Conservation (phyloP, 2,329 filamentous ascomycete genomes). For the Sporothrix curviconia region DNA sequence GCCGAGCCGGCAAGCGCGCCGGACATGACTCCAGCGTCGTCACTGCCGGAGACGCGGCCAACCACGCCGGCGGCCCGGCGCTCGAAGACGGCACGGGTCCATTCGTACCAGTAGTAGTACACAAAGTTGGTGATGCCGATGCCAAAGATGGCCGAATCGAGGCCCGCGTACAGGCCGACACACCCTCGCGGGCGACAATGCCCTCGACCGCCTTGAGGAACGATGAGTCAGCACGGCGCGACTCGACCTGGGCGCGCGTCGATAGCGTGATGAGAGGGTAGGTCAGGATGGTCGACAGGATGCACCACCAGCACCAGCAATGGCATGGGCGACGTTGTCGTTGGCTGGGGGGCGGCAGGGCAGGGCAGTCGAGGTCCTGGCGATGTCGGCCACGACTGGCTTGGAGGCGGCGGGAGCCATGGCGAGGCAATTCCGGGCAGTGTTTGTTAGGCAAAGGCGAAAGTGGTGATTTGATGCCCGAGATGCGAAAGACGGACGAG, state of each 20-base stretch:
- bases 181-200: conserved; percentile 87
- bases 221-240: conserved; percentile 79
- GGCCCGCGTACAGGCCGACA: conserved; percentile 81
- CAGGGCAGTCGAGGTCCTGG: conserved; percentile 31
- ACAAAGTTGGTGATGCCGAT: conserved; percentile 99
- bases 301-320: conserved; percentile 85
- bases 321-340: conserved; percentile 93
- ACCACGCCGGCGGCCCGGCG: conserved; percentile 57
- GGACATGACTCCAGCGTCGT: conserved; percentile 89
- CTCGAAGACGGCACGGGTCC: conserved; percentile 83
- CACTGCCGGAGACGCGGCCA: conserved; percentile 64
- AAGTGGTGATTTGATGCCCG: not conserved
- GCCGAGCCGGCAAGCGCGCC: conserved; percentile 89
- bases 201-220: conserved; percentile 76
- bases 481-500: not conserved
- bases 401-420: conserved; percentile 20
- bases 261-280: conserved; percentile 97
- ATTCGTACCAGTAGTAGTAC: conserved; percentile 99
- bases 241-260: conserved; percentile 95
- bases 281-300: conserved; percentile 94
- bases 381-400: conserved; percentile 3
- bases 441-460: not conserved
- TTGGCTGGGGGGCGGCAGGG: conserved; percentile 78
- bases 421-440: not conserved
- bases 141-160: conserved; percentile 91